Evolutionary conservation across 345 rosid genomes (phyloP), one percentile per base, ranked within the genome.

Genomic region (Salix udensis): DNA sequence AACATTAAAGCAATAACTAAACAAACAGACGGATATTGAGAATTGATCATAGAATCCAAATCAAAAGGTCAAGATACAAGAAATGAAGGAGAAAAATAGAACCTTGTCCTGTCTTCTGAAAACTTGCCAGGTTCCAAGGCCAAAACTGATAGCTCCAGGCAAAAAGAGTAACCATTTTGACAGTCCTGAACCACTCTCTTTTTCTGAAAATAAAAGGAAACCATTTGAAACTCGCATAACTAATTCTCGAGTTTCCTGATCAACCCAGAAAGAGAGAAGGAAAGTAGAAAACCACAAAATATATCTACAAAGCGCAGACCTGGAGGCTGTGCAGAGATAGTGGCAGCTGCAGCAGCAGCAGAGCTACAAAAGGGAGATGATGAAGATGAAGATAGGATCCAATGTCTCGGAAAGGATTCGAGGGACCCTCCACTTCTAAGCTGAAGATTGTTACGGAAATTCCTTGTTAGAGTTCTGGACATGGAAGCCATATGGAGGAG

Each of bases 91-190:
- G 72, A 40, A 61, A 55, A 28, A 4, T 12, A 62, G 68, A 24
- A 96, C 98, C 95, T 96, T 96, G 74, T 96, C 99, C 70, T 88
- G 92, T 74, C 99, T 87, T 86, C 99, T 88, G 71, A 92, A 75
- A 67, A 96, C 86, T 86, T 96, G 99, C 99, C 99, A 96, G 80
- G 97, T 90, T 15, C 99, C 99, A 65, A 96, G 99, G 42, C 98
- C 98, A 75, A 96, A 96, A 67, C 95, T 83, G 73, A 94, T 85
- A 67, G 91, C 97, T 75, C 97, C 99, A 68, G 98, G 98, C 70
- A 96, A 73, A 81, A 96, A 96, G 72, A 96, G 84, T 68, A 94
- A 78, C 86, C 93, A 84, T 34, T 82, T 85, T 60, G 97, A 82
- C 97, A 89, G 90, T 55, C 81, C 80, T 21, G 83, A 85, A 30